Evolutionary conservation across 306 rosid species (phyloP).

Genomic region (Ormosia semicastrata): DNA sequence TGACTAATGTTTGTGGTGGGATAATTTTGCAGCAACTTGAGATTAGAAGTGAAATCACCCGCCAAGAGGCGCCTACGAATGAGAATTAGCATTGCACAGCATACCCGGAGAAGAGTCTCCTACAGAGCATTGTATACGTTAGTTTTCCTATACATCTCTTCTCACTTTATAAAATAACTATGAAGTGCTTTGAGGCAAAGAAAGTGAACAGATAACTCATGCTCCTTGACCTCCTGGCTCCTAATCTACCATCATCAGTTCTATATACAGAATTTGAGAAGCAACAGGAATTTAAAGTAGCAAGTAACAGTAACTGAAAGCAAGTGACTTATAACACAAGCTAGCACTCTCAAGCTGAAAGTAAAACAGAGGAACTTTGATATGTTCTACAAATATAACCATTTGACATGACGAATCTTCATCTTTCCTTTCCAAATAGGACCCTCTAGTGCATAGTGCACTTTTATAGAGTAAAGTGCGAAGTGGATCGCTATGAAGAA

Average conservation of each 20-base stretch:
- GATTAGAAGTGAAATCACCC: constrained; percentile 97
- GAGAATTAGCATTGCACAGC: constrained; percentile 95
- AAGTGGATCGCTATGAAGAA: not conserved
- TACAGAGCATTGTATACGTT: constrained; percentile 25
- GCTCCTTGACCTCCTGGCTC: not conserved
- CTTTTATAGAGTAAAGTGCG: not conserved
- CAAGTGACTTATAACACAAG: not conserved
- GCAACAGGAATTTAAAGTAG: constrained; percentile 5
- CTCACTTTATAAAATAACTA: not conserved
- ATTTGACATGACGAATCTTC: not conserved
- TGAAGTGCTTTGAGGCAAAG: not conserved
- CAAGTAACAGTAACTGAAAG: not conserved
- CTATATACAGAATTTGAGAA: constrained; percentile 5
- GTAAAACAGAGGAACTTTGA: not conserved
- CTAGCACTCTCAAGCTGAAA: not conserved
- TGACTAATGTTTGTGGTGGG: constrained; percentile 94
- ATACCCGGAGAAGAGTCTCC: constrained; percentile 94
- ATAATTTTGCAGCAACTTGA: constrained; percentile 84
- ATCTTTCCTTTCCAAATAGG: not conserved
- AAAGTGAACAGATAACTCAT: constrained; percentile 15
- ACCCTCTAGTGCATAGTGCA: not conserved
- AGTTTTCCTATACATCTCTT: constrained; percentile 3
- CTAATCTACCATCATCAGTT: constrained; percentile 5
- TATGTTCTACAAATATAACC: not conserved
- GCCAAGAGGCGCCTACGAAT: constrained; percentile 90